Percentiles rank a stretch among this genome's conserved stretches.
These are phyloP conservation scores for Trypanosoma caninum DNA, from an alignment of 208 protist genomes.

Conservation along the genomic window DNA sequence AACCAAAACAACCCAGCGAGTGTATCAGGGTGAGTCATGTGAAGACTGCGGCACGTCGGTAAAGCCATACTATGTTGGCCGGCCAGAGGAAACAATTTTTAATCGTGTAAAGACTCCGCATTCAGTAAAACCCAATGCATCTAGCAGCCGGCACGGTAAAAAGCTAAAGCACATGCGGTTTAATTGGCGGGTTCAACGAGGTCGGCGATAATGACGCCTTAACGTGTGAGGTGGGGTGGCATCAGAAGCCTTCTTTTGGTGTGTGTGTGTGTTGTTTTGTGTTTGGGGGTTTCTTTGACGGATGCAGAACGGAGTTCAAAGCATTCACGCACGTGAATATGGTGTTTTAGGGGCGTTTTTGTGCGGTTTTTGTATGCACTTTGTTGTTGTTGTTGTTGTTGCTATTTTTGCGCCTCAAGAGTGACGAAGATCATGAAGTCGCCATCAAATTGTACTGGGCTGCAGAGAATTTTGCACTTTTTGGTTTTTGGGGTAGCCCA, in stretches of 20 bases:
- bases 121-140: slow-evolving; percentile 65
- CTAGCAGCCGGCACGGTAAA: slow-evolving; percentile 52
- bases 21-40: slow-evolving; percentile 90
- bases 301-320: too few relatives aligned
- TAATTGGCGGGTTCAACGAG: slow-evolving; percentile 64
- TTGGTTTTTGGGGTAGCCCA: too few relatives aligned
- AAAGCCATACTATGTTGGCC: slow-evolving; percentile 88
- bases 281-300: not conserved
- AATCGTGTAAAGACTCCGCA: slow-evolving; percentile 72
- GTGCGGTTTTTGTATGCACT: too few relatives aligned
- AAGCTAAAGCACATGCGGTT: slow-evolving; percentile 78
- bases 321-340: too few relatives aligned
- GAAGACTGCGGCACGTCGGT: slow-evolving; percentile 73
- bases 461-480: too few relatives aligned
- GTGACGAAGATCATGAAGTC: too few relatives aligned
- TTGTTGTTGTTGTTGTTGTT: too few relatives aligned
- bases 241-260: not conserved
- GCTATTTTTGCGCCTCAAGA: too few relatives aligned
- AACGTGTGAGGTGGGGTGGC: not conserved
- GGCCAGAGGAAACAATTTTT: slow-evolving; percentile 78
- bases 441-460: too few relatives aligned
- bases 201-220: slow-evolving; percentile 21
- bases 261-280: slow-evolving; percentile 1
- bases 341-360: too few relatives aligned
- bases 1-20: slow-evolving; percentile 81